Evolutionary conservation across 1,284 basidiomycete genomes (phyloP).

Genomic region (Tylopilus sp.): DNA sequence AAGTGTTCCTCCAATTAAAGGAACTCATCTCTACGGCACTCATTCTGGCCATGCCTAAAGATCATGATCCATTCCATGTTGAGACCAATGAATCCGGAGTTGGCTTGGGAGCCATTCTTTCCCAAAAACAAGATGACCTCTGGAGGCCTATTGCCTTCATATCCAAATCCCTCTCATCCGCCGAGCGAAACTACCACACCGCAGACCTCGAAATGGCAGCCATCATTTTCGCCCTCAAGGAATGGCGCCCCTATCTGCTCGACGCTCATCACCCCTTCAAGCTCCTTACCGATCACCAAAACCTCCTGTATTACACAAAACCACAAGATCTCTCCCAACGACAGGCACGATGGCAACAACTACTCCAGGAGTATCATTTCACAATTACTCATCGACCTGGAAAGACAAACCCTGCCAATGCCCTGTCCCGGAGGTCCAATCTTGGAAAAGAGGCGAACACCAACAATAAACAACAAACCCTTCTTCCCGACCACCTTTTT

Average conservation of each 20-base stretch:
- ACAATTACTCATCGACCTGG: background rate
- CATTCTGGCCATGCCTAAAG: background rate
- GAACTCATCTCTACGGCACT: background rate
- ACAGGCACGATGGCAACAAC: background rate
- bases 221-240: background rate
- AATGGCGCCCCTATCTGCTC: background rate
- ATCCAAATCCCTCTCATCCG: background rate
- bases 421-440: conserved; percentile 5
- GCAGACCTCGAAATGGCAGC: background rate
- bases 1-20: background rate
- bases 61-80: background rate
- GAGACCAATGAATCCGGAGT: background rate
- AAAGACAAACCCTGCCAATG: background rate
- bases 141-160: conserved; percentile 1
- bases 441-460: background rate
- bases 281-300: background rate
- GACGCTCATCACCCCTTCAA: background rate
- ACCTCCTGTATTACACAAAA: background rate
- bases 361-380: background rate
- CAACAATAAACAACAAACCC: background rate
- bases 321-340: background rate
- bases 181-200: background rate
- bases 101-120: background rate
- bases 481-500: background rate
- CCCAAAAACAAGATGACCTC: background rate